Base-by-base conservation (phyloP, 441 rosid genomes). In the Biscutella laevigata region DNA sequence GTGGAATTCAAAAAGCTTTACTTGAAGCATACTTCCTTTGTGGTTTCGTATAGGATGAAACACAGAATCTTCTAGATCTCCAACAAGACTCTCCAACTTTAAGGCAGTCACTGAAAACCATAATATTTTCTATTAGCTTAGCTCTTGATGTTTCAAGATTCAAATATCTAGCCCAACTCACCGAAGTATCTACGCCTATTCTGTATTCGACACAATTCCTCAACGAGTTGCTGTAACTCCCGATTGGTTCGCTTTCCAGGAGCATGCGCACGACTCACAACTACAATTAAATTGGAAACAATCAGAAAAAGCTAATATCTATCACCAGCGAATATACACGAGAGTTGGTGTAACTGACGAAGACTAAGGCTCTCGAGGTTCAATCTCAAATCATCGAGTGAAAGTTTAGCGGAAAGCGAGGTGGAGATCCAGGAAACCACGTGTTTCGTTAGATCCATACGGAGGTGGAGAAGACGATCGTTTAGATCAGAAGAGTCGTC, bases 21-120 rank as follows among this genome's bases (percentile, higher is more conserved):
- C 56, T 4, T 81, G 72, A 60, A 78, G 62, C 69, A 67, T 59
- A 66, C 68, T 71, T 72, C 66, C 60, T 8, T 32, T 40, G 37
- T 39, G 57, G 17, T 22, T 62, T 66, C 64, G 66, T 17, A 69
- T 61, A 42, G 71, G 57, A 59, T 22, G 70, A 63, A 73, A 76
- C 63, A 76, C 80, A 22, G 77, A 76, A 76, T 88, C 96, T 69
- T 88, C 96, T 27, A 84, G 82, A 66, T 88, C 91, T 43, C 96
- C 96, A 58, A 88, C 78, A 42, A 82, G 64, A 73, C 83, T 78
- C 72, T 88, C 96, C 72, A 88, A 72, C 59, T 67, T 61, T 52
- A 83, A 64, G 19, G 74, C 71, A 57, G 77, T 79, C 62, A 79
- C 94, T 88, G 80, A 43, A 67, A 68, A 39, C 61, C 40, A 45